A percentile compares a stretch with the other conserved stretches of the same genome.
Evolutionary conservation across 108 stramenopile genomes (phyloP).

Genomic region (Schizochytrium sp.): DNA sequence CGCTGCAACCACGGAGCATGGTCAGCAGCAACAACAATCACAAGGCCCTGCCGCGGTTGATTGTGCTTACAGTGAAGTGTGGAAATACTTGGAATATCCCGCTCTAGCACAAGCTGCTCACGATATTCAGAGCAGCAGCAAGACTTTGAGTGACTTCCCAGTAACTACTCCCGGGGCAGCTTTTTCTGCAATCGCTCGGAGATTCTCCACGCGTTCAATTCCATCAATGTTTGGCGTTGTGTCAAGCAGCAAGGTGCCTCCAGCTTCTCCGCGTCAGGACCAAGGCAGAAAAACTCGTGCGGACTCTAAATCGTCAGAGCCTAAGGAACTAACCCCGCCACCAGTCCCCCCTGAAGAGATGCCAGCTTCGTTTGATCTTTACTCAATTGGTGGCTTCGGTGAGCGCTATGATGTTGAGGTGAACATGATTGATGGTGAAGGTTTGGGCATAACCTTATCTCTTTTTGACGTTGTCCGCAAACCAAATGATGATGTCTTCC

Average conservation of each 20-base stretch:
- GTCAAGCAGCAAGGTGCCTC: not conserved
- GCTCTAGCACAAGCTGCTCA: not conserved
- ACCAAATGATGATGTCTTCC: conserved; percentile 1
- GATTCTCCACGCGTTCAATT: conserved; percentile 10
- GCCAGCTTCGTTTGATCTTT: not conserved
- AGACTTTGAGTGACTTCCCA: too few relatives aligned
- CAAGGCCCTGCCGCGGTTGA: not conserved
- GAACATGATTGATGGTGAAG: conserved; percentile 47
- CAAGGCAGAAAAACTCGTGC: not conserved
- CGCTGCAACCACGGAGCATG: not conserved
- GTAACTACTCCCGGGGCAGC: not conserved
- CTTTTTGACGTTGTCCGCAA: conserved; percentile 12
- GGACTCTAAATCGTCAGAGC: not conserved
- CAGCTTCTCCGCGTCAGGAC: not conserved
- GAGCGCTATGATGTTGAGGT: conserved; percentile 42
- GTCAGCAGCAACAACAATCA: not conserved
- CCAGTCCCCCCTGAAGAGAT: not conserved
- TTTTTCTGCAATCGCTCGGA: not conserved
- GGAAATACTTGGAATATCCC: not conserved
- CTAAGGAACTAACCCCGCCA: not conserved
- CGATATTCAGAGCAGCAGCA: not conserved
- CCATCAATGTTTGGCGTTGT: not conserved
- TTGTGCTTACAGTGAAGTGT: conserved; percentile 28
- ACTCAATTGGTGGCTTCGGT: conserved; percentile 12
- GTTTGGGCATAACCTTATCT: conserved; percentile 30